Evolutionary conservation across 768 basidiomycete genomes (phyloP).

Genomic region (Rossbeevera mucosa): DNA sequence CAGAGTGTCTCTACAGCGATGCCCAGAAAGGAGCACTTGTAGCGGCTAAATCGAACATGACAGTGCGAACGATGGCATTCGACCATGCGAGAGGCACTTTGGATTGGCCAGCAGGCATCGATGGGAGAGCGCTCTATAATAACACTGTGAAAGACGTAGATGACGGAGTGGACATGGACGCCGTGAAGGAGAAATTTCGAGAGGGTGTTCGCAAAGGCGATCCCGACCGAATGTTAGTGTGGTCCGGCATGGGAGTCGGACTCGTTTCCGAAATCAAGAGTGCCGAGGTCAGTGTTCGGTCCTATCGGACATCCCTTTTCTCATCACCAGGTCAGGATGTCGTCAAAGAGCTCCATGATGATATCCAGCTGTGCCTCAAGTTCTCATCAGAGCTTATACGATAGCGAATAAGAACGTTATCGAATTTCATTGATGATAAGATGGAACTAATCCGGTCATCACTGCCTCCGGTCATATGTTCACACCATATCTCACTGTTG

Average conservation of each 20-base stretch:
- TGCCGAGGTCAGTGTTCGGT: conserved; percentile 33
- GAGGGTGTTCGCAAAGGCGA: conserved; percentile 45
- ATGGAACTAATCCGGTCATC: conserved; percentile 4
- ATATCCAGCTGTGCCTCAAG: conserved; percentile 37
- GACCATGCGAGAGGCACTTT: conserved; percentile 53
- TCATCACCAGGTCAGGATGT: conserved; percentile 41
- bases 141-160: conserved; percentile 56
- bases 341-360: conserved; percentile 48
- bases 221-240: conserved; percentile 50
- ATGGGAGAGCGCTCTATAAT: conserved; percentile 49
- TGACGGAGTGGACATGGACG: conserved; percentile 40
- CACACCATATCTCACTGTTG: conserved; percentile 16
- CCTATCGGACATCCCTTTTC: not conserved
- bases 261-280: conserved; percentile 44
- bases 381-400: conserved; percentile 22
- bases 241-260: conserved; percentile 67
- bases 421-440: conserved; percentile 22
- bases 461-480: conserved; percentile 7
- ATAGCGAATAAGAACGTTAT: conserved; percentile 16
- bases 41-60: conserved; percentile 39
- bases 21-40: conserved; percentile 51
- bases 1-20: conserved; percentile 56
- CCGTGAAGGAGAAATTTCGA: conserved; percentile 41
- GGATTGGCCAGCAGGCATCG: conserved; percentile 57
- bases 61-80: conserved; percentile 60